These are phyloP conservation scores for Scopulariopsis brevicaulis DNA, from an alignment of 2,329 filamentous ascomycete species.

Conservation along the genomic window DNA sequence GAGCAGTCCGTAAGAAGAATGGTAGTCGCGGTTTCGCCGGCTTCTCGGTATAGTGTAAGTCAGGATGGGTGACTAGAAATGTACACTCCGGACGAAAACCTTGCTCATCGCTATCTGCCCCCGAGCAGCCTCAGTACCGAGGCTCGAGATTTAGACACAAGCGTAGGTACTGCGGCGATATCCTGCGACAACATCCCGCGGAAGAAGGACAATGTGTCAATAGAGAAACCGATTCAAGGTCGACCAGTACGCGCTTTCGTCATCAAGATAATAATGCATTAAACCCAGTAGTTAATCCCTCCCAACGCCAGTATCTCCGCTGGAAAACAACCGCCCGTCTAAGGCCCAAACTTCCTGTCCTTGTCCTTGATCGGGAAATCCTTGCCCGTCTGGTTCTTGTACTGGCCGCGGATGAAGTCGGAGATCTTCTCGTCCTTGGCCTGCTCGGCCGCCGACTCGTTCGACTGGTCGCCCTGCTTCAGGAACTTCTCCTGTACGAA, in stretches of 20 bases:
- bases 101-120: too few species aligned
- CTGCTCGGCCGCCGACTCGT: slow-evolving; percentile 65
- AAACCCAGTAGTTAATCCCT: not conserved
- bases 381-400: slow-evolving; percentile 56
- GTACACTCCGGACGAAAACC: too few species aligned
- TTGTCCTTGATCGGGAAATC: slow-evolving; percentile 65
- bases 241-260: not conserved
- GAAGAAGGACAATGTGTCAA: too few species aligned
- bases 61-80: too few species aligned
- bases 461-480: slow-evolving; percentile 57
- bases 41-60: too few species aligned
- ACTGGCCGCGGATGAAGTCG: slow-evolving; percentile 58
- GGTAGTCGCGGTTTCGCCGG: too few species aligned
- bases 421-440: slow-evolving; percentile 73
- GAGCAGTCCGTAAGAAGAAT: too few species aligned
- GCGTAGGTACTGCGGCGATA: too few species aligned
- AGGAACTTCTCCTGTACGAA: slow-evolving; percentile 67
- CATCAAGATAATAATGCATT: not conserved
- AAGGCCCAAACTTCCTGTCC: slow-evolving; percentile 23
- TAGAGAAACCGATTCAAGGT: too few species aligned
- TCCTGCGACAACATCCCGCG: too few species aligned
- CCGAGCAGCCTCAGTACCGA: too few species aligned
- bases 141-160: too few species aligned
- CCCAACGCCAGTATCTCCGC: not conserved
- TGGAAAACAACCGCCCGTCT: not conserved